Base-by-base conservation (phyloP, 139 green algal genomes). In the Edaphochlamys debaryana region DNA sequence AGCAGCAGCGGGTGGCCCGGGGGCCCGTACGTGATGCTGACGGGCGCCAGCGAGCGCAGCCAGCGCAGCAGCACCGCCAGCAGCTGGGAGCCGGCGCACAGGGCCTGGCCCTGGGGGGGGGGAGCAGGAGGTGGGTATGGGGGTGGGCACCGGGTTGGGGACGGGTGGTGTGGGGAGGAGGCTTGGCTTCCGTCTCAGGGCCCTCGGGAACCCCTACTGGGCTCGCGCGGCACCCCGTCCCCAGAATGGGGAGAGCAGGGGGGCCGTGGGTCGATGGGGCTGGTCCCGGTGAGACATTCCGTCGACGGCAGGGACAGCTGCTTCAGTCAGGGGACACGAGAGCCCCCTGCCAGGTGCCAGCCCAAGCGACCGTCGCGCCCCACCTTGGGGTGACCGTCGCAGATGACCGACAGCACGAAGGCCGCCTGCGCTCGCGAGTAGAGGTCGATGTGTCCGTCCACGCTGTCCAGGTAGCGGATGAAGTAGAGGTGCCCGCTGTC, bases 401-500 rank as follows among this genome's bases (percentile, higher is more conserved):
- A 98, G 40, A 99, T 97, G 66, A 95, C 92, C 3, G 97, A 92
- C 64, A 99, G 91, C 75, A 99, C 94, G 92, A 99, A 99, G 11
- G 94, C 94, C 19, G 97, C 96, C 92, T 96, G 93, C 76, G 79
- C 88, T 36, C 86, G 93, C 41, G 81, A 77, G 83, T 90, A 71
- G 4, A 88, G 80, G 60, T 86, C 85, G 32, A 88, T 84, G 22
- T 79, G 37, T 23, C 72, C 82, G 30, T 84, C 79, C 27, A 69
- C 41, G 29, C 40, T 56, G 34, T 98, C 95, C 54, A 99, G 90
- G 86, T 97, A 98, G 66, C 94, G 94, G 67, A 99, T 93, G 85
- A 99, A 99, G 91, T 99, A 99, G 64, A 94, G 78, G 88, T 99
- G 95, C 11, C 97, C 97, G 34, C 72, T 92, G 90, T 99, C 97